Base-by-base conservation (phyloP, 2,329 filamentous ascomycete genomes). In the Fusarium secorum region DNA sequence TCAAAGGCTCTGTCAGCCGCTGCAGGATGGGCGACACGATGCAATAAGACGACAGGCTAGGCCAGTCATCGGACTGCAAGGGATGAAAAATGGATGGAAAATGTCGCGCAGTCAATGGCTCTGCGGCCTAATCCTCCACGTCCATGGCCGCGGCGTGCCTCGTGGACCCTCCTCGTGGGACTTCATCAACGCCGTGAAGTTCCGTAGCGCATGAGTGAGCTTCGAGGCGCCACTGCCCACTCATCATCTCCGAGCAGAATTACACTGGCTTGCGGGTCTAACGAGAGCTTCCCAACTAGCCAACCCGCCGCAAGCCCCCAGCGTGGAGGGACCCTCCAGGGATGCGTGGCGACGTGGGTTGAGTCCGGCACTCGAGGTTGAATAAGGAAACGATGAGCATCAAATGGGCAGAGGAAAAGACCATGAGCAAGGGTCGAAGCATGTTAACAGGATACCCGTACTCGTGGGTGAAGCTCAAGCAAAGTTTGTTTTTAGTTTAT, bases 221-320 rank as follows among this genome's bases (percentile, higher is more conserved):
- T 48, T 56, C 52, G 42, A 55, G 56, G 51, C 38, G 64, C 62
- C 64, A 46, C 56, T 56, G 44, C 46, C 69, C 73, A 74, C 64
- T 49, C 70, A 66, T 75, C 72, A 72, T 74, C 65, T 74, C 74
- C 72, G 74, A 73, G 63, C 49, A 64, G 60, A 60, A 74, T 67
- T 63, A 68, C 60, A 49, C 60, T 63, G 63, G 60, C 26, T 28
- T 60, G 60, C 68, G 70, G 71, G 60, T 60, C 63, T 51, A 60
- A 36, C 30, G 11, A 35, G 53, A 60, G 57, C 54, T 61, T 56
- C 64, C 60, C 53, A 71, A 65, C 48, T 62, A 22, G 53, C 60
- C 53, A 73, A 61, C 48, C 65, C 24, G 53, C 61, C 45, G 22
- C 55, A 49, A 65, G 44, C 53, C 38, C 48, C 63, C 54, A 58